phyloP scores from a whole-genome alignment of 2,329 filamentous ascomycete species.

The Fonsecaea monophora region DNA sequence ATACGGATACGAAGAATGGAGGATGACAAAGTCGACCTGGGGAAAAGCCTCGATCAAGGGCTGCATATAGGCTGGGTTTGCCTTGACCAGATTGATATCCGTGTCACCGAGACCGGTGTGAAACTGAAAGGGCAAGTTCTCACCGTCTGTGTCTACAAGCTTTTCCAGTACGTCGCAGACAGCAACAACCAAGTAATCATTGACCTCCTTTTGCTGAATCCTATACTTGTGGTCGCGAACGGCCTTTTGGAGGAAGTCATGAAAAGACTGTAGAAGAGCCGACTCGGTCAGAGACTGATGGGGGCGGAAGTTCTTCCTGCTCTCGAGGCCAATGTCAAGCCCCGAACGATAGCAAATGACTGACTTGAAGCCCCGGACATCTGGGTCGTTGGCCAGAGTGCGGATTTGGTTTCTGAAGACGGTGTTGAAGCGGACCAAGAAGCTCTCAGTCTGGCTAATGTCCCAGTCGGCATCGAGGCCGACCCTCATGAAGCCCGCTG shows the following conservation, averaged over 20 bases:
- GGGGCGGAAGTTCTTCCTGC: slow-evolving; percentile 38
- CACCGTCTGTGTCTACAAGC: slow-evolving; percentile 44
- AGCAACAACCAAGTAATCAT: slow-evolving; percentile 71
- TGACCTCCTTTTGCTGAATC: slow-evolving; percentile 69
- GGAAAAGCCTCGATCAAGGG: slow-evolving; percentile 73
- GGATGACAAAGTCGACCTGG: slow-evolving; percentile 73
- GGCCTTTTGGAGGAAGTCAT: slow-evolving; percentile 37
- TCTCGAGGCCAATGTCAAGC: slow-evolving; percentile 60
- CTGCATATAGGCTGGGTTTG: slow-evolving; percentile 79
- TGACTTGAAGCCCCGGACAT: slow-evolving; percentile 81
- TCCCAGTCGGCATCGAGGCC: slow-evolving; percentile 50
- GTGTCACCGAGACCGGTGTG: slow-evolving; percentile 84
- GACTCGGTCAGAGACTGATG: slow-evolving; percentile 40
- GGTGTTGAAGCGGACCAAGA: slow-evolving; percentile 52
- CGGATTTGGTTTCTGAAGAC: slow-evolving; percentile 62
- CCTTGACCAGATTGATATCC: slow-evolving; percentile 71
- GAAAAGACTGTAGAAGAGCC: slow-evolving; percentile 35
- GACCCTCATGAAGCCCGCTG: slow-evolving; percentile 49
- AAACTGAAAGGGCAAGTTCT: slow-evolving; percentile 72
- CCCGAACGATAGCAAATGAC: slow-evolving; percentile 83
- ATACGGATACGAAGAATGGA: slow-evolving; percentile 83
- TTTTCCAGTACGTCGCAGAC: slow-evolving; percentile 65
- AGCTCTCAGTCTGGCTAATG: slow-evolving; percentile 39
- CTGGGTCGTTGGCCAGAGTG: slow-evolving; percentile 65
- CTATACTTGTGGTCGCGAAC: slow-evolving; percentile 44